Base-by-base conservation (phyloP, 2,329 filamentous ascomycete genomes). In the Zymoseptoria crescenta region DNA sequence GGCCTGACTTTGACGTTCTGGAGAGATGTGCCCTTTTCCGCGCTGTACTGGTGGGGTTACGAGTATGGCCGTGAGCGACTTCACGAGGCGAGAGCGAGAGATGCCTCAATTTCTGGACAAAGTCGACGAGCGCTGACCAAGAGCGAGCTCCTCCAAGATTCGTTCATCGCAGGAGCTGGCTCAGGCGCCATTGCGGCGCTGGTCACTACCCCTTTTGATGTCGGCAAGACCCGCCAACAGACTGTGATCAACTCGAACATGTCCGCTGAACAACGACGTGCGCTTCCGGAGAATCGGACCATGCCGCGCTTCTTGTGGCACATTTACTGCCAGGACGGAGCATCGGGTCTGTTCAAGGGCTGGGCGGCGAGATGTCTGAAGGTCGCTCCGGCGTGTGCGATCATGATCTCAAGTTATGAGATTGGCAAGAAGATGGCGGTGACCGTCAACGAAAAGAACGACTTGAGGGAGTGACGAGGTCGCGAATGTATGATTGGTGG, bases 361-460 rank as follows among this genome's bases (percentile, higher is more conserved):
- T 96, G 92, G 90, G 87, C 91, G 24, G 91, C 94, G 0, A 82
- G 94, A 48, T 96, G 91, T 65, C 79, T 97, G 61, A 97, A 97
- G 73, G 92, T 99, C 4, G 93, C 94, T 1, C 94, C 94, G 1
- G 91, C 93, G 0, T 99, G 94, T 75, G 94, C 94, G 28, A 97
- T 99, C 72, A 99, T 99, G 94, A 97, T 99, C 72, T 95, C 90
- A 72, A 96, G 88, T 72, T 99, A 97, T 74, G 94, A 99, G 74
- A 83, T 97, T 45, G 92, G 94, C 55, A 99, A 99, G 80, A 87
- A 89, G 73, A 86, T 88, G 72, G 95, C 95, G 35, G 81, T 85
- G 56, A 81, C 83, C 9, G 84, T 90, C 54, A 96, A 97, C 65
- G 81, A 85, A 67, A 77, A 77, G 65, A 76, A 64, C n/a, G 51